phyloP scores from a whole-genome alignment of 495 filamentous ascomycete genomes.

The Aspergillus heteromorphus region DNA sequence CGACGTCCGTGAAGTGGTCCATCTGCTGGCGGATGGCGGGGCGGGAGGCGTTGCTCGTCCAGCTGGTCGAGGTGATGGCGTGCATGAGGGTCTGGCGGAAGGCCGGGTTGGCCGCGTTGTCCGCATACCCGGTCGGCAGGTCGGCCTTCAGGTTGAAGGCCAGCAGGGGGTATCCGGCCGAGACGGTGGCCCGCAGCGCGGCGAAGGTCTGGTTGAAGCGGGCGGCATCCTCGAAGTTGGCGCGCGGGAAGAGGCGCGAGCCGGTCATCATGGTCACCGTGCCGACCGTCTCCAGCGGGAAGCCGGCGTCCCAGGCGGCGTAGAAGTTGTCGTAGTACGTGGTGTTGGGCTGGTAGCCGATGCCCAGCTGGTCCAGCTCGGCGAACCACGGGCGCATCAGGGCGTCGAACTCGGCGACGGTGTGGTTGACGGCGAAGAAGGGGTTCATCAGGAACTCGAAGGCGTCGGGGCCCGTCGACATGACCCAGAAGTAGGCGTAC shows the following conservation, averaged over 20 bases:
- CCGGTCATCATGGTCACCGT: slow-evolving; percentile 31
- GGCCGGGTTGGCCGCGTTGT: slow-evolving; percentile 49
- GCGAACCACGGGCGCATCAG: slow-evolving; percentile 45
- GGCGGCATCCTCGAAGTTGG: slow-evolving; percentile 34
- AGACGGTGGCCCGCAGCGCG: slow-evolving; percentile 39
- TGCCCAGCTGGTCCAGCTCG: slow-evolving; percentile 26
- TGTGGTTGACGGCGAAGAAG: slow-evolving; percentile 49
- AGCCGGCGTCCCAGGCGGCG: slow-evolving; percentile 40
- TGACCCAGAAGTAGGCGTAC: slow-evolving; percentile 48
- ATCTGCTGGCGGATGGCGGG: slow-evolving; percentile 17
- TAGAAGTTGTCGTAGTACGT: slow-evolving; percentile 47
- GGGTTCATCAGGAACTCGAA: slow-evolving; percentile 38
- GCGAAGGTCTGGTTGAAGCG: slow-evolving; percentile 40
- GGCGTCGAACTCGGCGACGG: slow-evolving; percentile 34
- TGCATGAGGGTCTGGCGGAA: slow-evolving; percentile 51
- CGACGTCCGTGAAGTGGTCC: slow-evolving; percentile 28
- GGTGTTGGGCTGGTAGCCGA: slow-evolving; percentile 39
- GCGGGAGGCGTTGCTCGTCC: slow-evolving; percentile 15
- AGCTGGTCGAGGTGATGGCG: slow-evolving; percentile 37
- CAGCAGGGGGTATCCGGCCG: slow-evolving; percentile 37
- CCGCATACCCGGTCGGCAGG: slow-evolving; percentile 15
- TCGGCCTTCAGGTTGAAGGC: slow-evolving; percentile 47
- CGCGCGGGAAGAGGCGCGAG: slow-evolving; percentile 48
- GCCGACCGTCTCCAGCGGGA: slow-evolving; percentile 44
- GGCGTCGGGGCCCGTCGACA: slow-evolving; percentile 7